Evolutionary conservation across 768 basidiomycete genomes (phyloP).

Genomic region (Lentinula edodes): DNA sequence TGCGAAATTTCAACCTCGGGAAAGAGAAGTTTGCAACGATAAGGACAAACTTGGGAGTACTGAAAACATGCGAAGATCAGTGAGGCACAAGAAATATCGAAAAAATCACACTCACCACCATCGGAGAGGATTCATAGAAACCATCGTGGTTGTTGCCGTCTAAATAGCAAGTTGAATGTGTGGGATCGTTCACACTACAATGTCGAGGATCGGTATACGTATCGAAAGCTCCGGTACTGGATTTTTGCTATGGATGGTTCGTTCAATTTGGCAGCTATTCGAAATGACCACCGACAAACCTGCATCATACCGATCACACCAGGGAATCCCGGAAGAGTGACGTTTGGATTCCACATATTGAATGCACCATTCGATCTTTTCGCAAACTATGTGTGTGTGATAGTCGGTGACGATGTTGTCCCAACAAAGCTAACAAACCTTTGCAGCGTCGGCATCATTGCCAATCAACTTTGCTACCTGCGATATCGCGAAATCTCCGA

Average conservation of each 20-base stretch:
- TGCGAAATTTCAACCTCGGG: background rate
- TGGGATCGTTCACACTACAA: slow-evolving; percentile 59
- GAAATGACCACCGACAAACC: slow-evolving; percentile 21
- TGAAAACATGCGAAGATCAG: slow-evolving; percentile 14
- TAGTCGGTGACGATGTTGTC: too few relatives aligned
- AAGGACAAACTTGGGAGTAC: slow-evolving; percentile 49
- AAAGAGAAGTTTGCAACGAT: background rate
- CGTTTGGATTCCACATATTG: slow-evolving; percentile 56
- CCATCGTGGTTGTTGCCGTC: slow-evolving; percentile 51
- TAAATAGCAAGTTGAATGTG: slow-evolving; percentile 52
- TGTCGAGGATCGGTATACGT: slow-evolving; percentile 58
- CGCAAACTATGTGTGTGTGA: slow-evolving; percentile 37
- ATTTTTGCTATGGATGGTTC: slow-evolving; percentile 35
- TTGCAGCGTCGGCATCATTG: slow-evolving; percentile 40
- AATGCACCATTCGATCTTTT: slow-evolving; percentile 49
- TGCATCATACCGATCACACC: slow-evolving; percentile 56
- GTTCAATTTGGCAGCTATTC: too few relatives aligned
- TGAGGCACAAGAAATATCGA: background rate
- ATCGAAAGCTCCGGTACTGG: slow-evolving; percentile 52
- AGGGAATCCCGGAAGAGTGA: slow-evolving; percentile 43
- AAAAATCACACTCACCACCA: slow-evolving; percentile 36
- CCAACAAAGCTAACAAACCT: slow-evolving; percentile 29
- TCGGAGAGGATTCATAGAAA: slow-evolving; percentile 63
- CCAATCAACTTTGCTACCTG: slow-evolving; percentile 56
- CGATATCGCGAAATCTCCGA: slow-evolving; percentile 59